phyloP scores from a whole-genome alignment of 2,329 filamentous ascomycete genomes.

The Pyrenophora teres region DNA sequence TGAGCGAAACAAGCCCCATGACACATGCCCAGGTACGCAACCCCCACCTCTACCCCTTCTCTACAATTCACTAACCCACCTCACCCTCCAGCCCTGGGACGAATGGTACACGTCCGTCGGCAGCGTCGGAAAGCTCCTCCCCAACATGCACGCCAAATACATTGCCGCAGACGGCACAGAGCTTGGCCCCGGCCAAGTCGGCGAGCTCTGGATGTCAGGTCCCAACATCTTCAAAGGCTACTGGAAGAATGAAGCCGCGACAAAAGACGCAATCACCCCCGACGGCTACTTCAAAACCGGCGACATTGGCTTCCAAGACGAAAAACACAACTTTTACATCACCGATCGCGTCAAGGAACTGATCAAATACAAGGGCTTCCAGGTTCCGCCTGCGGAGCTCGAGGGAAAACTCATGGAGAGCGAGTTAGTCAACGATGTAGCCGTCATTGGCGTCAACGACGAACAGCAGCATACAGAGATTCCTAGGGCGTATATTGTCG shows the following conservation, averaged over 20 bases:
- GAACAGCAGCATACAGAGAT: conserved; percentile 34
- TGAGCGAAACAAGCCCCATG: conserved; percentile 34
- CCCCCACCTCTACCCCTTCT: too few relatives aligned
- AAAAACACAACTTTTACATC: conserved; percentile 36
- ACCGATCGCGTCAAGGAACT: conserved; percentile 39
- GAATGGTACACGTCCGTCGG: conserved; percentile 57
- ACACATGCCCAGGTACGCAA: conserved; percentile 29
- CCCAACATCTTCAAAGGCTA: conserved; percentile 82
- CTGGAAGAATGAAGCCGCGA: conserved; percentile 71
- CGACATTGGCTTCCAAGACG: conserved; percentile 35
- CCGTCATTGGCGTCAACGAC: conserved; percentile 35
- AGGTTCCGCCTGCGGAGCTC: conserved; percentile 37
- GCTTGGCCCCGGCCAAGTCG: conserved; percentile 62
- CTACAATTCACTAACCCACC: background rate
- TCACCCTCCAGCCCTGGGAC: conserved; percentile 23
- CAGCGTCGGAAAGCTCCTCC: conserved; percentile 74
- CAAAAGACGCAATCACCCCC: conserved; percentile 67
- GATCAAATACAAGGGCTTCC: conserved; percentile 42
- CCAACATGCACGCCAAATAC: conserved; percentile 80
- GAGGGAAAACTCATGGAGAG: conserved; percentile 36
- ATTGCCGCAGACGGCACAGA: conserved; percentile 64
- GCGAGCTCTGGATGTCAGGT: conserved; percentile 69
- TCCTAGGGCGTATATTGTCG: conserved; percentile 36
- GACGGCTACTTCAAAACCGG: conserved; percentile 64
- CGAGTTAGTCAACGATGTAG: conserved; percentile 31